Base-by-base conservation (phyloP, 129 eudicot species). In the Escallonia herrerae region DNA sequence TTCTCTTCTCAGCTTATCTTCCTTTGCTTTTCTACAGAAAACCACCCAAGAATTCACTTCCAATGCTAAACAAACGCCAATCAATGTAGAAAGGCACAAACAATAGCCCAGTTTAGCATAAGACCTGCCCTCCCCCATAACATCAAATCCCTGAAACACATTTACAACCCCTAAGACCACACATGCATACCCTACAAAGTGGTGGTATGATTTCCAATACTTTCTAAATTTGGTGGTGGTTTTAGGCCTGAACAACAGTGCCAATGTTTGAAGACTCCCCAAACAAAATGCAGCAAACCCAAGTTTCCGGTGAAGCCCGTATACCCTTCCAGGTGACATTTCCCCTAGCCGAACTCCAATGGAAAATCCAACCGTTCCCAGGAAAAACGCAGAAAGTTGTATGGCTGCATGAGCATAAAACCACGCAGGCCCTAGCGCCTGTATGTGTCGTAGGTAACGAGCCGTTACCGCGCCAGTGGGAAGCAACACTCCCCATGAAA, bases 201-300 rank as follows among this genome's bases (percentile, higher is more conserved):
- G 99, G 74, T 93, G 99, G 69, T 93, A 93, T 15, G 99, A 93
- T 75, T 93, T 93, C 96, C 99, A 93, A 48, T 93, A 93, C 83
- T 78, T 93, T 60, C 99, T 81, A 39, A 81, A 93, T 71, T 86
- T 86, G 50, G 88, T 73, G 2, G 96, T 89, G 3, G 99, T 86
- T 67, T 86, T 83, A 0, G 99, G 95, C 78, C 99, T 79, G 56
- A 93, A 93, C 58, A 93, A 56, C 57, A 93, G 67, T 7, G 99
- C 99, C 65, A 89, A 55, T 2, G 96, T 89, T 66, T 93, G 99
- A 33, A 93, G 80, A 65, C 95, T 77, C 8, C 85, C 99, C 56
- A 93, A 66, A 43, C 87, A 77, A 43, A 93, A 86, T 8, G 86
- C 90, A 0, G 95, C 86, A 52, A 88, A 73, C 2, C 96, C 99